These are phyloP conservation scores for Silene noctiflora DNA, from an alignment of 179 eudicot genomes.

Conservation along the genomic window DNA sequence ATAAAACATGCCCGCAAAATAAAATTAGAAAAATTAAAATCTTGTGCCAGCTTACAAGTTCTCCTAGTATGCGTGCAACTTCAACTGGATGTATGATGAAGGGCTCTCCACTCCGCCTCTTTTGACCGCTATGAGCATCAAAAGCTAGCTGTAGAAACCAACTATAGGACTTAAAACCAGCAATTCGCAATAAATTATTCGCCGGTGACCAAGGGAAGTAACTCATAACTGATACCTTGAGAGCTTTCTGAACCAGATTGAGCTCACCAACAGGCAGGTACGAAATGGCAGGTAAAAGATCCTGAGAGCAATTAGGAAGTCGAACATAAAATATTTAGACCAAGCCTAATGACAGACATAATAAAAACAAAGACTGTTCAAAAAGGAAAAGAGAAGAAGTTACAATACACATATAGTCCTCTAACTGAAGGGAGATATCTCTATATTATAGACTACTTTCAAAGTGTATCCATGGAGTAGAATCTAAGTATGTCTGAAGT, in stretches of 20 bases:
- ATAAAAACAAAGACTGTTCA: constrained; percentile 1
- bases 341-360: constrained; percentile 4
- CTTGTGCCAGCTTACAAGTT: constrained; percentile 63
- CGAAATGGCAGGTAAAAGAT: constrained; percentile 66
- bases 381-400: constrained; percentile 1
- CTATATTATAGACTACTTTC: not conserved
- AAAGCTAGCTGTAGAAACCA: constrained; percentile 75
- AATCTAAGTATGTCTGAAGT: too few relatives aligned
- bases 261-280: constrained; percentile 76
- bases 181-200: not conserved
- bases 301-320: constrained; percentile 46
- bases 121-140: constrained; percentile 97
- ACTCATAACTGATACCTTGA: constrained; percentile 48
- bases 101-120: constrained; percentile 96
- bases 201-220: constrained; percentile 1
- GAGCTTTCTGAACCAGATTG: constrained; percentile 66
- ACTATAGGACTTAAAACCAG: constrained; percentile 19
- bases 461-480: not conserved
- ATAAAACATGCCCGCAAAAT: constrained; percentile 6
- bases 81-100: constrained; percentile 95
- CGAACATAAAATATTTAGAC: not conserved
- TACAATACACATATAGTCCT: not conserved
- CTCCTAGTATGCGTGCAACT: constrained; percentile 96
- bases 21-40: not conserved
- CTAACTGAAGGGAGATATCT: not conserved